Evolutionary conservation across 1,284 basidiomycete genomes (phyloP).

Genomic region (Cutaneotrichosporon spelunceum): DNA sequence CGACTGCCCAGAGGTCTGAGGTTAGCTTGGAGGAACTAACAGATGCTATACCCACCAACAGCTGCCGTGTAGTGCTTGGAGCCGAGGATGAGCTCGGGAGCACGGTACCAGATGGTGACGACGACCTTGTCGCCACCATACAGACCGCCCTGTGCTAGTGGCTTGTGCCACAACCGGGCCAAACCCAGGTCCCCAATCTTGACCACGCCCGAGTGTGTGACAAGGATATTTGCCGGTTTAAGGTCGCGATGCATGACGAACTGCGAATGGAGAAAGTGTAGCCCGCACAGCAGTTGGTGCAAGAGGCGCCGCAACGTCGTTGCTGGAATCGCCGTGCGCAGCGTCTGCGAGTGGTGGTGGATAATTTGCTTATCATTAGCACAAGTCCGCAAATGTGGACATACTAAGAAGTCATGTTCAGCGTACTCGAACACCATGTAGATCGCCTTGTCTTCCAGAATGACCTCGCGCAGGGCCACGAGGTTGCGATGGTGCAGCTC

Average conservation of each 20-base stretch:
- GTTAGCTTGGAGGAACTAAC: not conserved
- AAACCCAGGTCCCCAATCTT: slow-evolving; percentile 98
- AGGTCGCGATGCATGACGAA: slow-evolving; percentile 74
- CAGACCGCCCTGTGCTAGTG: slow-evolving; percentile 42
- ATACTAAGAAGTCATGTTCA: slow-evolving; percentile 94
- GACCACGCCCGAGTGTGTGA: slow-evolving; percentile 81
- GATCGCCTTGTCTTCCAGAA: slow-evolving; percentile 95
- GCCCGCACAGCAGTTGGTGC: slow-evolving; percentile 93
- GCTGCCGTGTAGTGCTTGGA: slow-evolving; percentile 96
- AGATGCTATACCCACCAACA: slow-evolving; percentile 55
- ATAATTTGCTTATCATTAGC: slow-evolving; percentile 78
- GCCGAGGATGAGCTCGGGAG: slow-evolving; percentile 89
- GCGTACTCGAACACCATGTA: slow-evolving; percentile 99
- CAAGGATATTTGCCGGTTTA: slow-evolving; percentile 98
- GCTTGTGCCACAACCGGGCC: slow-evolving; percentile 65
- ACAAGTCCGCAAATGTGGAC: not conserved
- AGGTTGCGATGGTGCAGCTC: slow-evolving; percentile 93
- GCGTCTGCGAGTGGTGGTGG: slow-evolving; percentile 88
- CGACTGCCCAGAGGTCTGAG: slow-evolving; percentile 86
- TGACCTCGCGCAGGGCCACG: slow-evolving; percentile 86
- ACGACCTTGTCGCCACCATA: slow-evolving; percentile 95
- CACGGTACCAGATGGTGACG: slow-evolving; percentile 98
- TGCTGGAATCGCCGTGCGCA: slow-evolving; percentile 67
- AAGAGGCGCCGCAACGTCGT: slow-evolving; percentile 87
- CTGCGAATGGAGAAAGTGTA: slow-evolving; percentile 89